Base-by-base conservation (phyloP, 1,284 basidiomycete genomes). In the Sanguinoderma infundibulare region DNA sequence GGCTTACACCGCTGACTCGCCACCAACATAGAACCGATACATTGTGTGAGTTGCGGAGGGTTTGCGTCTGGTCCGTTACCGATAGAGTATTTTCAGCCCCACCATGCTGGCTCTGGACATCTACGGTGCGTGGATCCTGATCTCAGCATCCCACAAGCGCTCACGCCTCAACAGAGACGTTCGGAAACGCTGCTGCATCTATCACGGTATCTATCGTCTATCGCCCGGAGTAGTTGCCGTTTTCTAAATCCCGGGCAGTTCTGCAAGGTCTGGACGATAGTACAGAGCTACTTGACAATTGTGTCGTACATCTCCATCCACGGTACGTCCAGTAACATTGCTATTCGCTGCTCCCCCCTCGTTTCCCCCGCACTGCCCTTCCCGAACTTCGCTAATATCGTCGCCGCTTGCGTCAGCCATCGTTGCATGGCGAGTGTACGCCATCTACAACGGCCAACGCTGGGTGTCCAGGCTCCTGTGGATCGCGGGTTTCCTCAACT, bases 251-350 rank as follows among this genome's bases (percentile, higher is more conserved):
- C 4, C 14, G 17, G 2, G 12, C 2, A 74, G 73, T 73, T 74
- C 60, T 74, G 73, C 61, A 69, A 70, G 55, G 64, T 69, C 10
- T 74, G 73, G 73, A 73, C 73, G 4, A 61, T 66, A 1, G 30
- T 71, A 5, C 73, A 74, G 44, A 66, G 70, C 60, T 69, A 70
- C 34, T 57, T 74, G 38, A 74, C 73, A 12, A 68, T 74, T 39
- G 63, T 63, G 6, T 74, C 73, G 12, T 74, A 72, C 66, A 72
- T 74, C 59, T 73, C 72, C 17, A 73, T 74, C 42, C 73, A 74
- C 42, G 64, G 73, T 73, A 49, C 32, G 35, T 53, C 22, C 49
- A 28, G n/a, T 20, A 7, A 10, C n/a, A 22, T 53, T n/a, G n/a
- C n/a, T n/a, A n/a, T 30, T 26, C 5, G n/a, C 20, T 10, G 17